phyloP scores from a whole-genome alignment of 768 basidiomycete species.

The Termitomyces eurrhizus region DNA sequence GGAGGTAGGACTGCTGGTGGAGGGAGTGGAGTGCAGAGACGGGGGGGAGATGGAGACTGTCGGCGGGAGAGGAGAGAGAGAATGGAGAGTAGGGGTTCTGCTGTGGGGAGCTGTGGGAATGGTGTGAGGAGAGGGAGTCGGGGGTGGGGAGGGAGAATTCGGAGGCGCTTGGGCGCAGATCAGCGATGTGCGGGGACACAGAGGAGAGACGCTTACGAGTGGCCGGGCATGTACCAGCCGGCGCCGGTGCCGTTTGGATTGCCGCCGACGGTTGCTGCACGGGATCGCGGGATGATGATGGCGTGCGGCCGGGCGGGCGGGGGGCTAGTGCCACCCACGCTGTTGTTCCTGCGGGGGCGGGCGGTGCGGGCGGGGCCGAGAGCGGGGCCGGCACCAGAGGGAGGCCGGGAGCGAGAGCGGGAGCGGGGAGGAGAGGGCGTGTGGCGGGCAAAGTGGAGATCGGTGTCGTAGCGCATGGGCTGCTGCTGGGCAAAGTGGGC shows the following conservation, averaged over 20 bases:
- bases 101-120: conserved; percentile 25
- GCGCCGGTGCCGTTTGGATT: conserved; percentile 8
- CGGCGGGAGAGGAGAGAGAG: conserved; percentile 23
- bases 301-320: conserved; percentile 57
- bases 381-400: conserved; percentile 39
- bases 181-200: not conserved
- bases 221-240: conserved; percentile 27
- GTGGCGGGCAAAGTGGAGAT: conserved; percentile 28
- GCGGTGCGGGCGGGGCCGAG: conserved; percentile 52
- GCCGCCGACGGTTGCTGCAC: conserved; percentile 23
- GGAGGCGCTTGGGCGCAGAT: conserved; percentile 6
- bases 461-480: conserved; percentile 46
- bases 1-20: conserved; percentile 11
- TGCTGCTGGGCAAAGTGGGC: conserved; percentile 47
- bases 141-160: conserved; percentile 43
- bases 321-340: conserved; percentile 54
- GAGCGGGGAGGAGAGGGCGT: conserved; percentile 34
- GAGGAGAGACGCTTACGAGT: conserved; percentile 22
- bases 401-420: conserved; percentile 44
- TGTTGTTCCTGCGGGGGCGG: conserved; percentile 54
- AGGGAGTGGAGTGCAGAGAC: conserved; percentile 17
- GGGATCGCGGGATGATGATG: conserved; percentile 54
- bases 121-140: conserved; percentile 31
- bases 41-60: conserved; percentile 20
- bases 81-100: conserved; percentile 24